Evolutionary conservation across 176 grass and related monocot genomes (phyloP), one percentile per base, ranked within the genome.

Genomic region (Calamus simplicifolius): DNA sequence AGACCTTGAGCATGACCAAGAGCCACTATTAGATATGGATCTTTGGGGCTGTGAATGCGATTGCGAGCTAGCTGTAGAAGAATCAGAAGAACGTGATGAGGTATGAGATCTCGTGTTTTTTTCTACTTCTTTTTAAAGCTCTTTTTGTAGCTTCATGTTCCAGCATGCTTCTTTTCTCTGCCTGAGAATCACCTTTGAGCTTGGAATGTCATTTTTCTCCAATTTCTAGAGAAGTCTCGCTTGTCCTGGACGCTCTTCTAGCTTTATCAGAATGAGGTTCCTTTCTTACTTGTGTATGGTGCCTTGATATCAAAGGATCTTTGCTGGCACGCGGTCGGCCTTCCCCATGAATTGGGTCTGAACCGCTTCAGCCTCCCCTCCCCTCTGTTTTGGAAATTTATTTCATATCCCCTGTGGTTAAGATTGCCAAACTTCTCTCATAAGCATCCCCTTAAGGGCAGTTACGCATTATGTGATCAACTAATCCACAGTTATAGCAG

Each of bases 401-500:
- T 54, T 60, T 27, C 62, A 67, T 82, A 57, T 55, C 66, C 72
- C 71, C 49, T 72, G 60, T 57, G 18, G 58, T 18, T 75, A 56
- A 82, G 71, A 38, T 51, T 68, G 26, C 18, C n/a, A 62, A 29
- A 54, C 29, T 51, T 28, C 31, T 35, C 31, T 35, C 6, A 1
- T 55, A 1, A 7, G 63, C 52, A 21, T 30, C 52, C 25, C 14
- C 16, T 15, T 64, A 35, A 49, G 65, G 67, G n/a, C 67, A 79
- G 28, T 71, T 67, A 29, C 51, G 71, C 15, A 56, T 51, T 57
- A 61, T 63, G 65, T 85, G 75, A 56, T 60, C 75, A 61, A 51
- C 6, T 50, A 29, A 17, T 23, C 75, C 70, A 79, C 56, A 74
- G 18, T 29, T 84, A 59, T 79, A 84, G 76, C 75, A 79, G 19